Conservation (phyloP, 768 basidiomycete genomes). For the Suillus sp. region DNA sequence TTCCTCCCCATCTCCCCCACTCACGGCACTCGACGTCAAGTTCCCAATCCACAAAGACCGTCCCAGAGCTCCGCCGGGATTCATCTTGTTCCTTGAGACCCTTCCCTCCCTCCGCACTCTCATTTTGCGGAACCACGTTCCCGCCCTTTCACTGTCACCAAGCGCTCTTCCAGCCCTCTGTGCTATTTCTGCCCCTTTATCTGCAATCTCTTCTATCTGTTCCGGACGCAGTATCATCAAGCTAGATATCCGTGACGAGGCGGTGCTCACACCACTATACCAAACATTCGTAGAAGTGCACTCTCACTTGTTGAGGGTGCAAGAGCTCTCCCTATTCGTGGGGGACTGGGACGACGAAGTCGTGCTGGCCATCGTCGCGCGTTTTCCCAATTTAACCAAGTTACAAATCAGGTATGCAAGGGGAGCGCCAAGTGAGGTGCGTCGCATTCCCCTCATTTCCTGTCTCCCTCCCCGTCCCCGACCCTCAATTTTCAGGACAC, state of each 20-base stretch:
- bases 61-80: constrained; percentile 24
- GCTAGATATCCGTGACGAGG: constrained; percentile 29
- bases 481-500: constrained; percentile 31
- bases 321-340: constrained; percentile 38
- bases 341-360: constrained; percentile 50
- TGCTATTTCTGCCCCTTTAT: constrained; percentile 29
- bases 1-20: constrained; percentile 19
- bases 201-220: constrained; percentile 30
- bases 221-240: constrained; percentile 19
- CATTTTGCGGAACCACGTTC: constrained; percentile 31
- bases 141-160: constrained; percentile 26
- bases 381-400: constrained; percentile 38
- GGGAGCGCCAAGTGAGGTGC: constrained; percentile 44
- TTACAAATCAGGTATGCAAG: constrained; percentile 43
- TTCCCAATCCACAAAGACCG: constrained; percentile 35
- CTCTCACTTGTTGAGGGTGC: constrained; percentile 18
- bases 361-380: constrained; percentile 41
- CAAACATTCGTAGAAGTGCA: constrained; percentile 20
- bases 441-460: constrained; percentile 17
- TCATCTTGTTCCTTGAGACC: constrained; percentile 25
- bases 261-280: constrained; percentile 24
- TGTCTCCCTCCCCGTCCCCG: neutral
- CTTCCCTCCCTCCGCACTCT: constrained; percentile 27
- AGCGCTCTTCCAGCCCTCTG: constrained; percentile 24
- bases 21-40: constrained; percentile 30